Evolutionary conservation across 1,284 basidiomycete species (phyloP), one percentile per base, ranked within the genome.

Genomic region (Heterobasidion annosum): DNA sequence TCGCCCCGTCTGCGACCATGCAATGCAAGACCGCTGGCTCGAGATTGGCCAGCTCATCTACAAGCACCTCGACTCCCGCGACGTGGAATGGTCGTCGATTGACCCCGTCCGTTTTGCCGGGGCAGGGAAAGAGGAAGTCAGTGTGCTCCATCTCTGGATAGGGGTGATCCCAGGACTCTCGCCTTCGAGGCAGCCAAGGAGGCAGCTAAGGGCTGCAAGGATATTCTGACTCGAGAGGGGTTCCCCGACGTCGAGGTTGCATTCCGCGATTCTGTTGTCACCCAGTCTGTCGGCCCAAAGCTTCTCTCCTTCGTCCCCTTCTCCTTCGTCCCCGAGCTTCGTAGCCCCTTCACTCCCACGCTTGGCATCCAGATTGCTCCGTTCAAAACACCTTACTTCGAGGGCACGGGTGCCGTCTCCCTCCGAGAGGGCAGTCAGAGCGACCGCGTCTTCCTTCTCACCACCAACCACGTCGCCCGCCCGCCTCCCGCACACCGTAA

Each of bases 351-450:
- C 61, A 67, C 66, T 32, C 51, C 63, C 57, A 55, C 65, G 18
- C 68, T 70, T 35, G 65, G 69, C 53, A 56, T 70, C 49, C 46
- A 52, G 8, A 67, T 71, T 54, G 60, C 65, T 34, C 56, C 65
- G 42, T 56, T 58, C 25, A 59, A 58, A 45, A 49, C 37, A n/a
- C 65, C 68, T 52, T 44, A 62, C 52, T 59, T 50, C 50, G 65
- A 69, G 57, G 68, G 70, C 51, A 70, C 68, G 1, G 65, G 59
- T 43, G 58, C 52, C 50, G 48, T 70, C 48, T 71, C 59, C 62
- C 53, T 67, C 53, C 61, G 62, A 52, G 51, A 58, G 19, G 50
- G 58, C 57, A 57, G 48, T 2, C 58, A 65, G 42, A 56, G 60
- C 54, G 54, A 64, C 48, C 59, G 64, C 54, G 56, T 66, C 57